These are phyloP conservation scores for Cryphonectria radicalis DNA, from an alignment of 2,329 filamentous ascomycete species.

Conservation along the genomic window DNA sequence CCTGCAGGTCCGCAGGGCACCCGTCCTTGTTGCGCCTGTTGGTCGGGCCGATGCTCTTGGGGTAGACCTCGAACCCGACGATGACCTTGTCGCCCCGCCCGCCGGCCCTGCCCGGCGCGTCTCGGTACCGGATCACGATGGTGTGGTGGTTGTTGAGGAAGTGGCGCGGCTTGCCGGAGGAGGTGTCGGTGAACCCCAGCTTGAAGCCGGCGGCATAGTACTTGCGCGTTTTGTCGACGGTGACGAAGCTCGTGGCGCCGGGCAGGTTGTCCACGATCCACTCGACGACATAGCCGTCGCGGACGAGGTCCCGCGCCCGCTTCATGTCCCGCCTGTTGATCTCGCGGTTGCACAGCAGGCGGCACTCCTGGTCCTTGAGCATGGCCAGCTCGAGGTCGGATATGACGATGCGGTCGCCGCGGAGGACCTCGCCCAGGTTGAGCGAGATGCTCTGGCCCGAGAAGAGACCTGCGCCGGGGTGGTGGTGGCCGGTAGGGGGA, in stretches of 20 bases:
- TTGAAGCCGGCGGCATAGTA: slow-evolving; percentile 93
- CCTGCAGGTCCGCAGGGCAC: slow-evolving; percentile 69
- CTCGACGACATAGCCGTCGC: slow-evolving; percentile 82
- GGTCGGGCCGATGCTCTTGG: slow-evolving; percentile 74
- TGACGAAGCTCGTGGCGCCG: slow-evolving; percentile 86
- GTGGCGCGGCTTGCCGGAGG: slow-evolving; percentile 63
- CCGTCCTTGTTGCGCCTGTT: slow-evolving; percentile 65
- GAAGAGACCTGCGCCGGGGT: slow-evolving; percentile 68
- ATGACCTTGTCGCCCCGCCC: slow-evolving; percentile 76
- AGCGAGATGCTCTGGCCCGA: slow-evolving; percentile 79
- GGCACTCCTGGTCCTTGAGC: slow-evolving; percentile 74
- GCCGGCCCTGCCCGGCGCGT: slow-evolving; percentile 70
- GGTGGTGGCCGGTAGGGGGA: slow-evolving; percentile 70
- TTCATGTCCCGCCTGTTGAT: slow-evolving; percentile 68
- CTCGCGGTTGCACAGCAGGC: slow-evolving; percentile 71
- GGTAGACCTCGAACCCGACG: slow-evolving; percentile 88
- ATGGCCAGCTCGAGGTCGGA: slow-evolving; percentile 84
- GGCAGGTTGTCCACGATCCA: slow-evolving; percentile 95
- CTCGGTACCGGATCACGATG: slow-evolving; percentile 78
- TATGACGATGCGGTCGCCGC: slow-evolving; percentile 81
- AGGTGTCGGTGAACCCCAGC: slow-evolving; percentile 75
- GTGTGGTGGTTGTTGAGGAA: slow-evolving; percentile 90
- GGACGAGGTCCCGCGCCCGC: slow-evolving; percentile 72
- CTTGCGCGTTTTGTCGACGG: slow-evolving; percentile 80
- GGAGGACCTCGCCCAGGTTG: slow-evolving; percentile 85